Base-by-base conservation (phyloP, 495 filamentous ascomycete genomes). In the Annulohypoxylon bovei region DNA sequence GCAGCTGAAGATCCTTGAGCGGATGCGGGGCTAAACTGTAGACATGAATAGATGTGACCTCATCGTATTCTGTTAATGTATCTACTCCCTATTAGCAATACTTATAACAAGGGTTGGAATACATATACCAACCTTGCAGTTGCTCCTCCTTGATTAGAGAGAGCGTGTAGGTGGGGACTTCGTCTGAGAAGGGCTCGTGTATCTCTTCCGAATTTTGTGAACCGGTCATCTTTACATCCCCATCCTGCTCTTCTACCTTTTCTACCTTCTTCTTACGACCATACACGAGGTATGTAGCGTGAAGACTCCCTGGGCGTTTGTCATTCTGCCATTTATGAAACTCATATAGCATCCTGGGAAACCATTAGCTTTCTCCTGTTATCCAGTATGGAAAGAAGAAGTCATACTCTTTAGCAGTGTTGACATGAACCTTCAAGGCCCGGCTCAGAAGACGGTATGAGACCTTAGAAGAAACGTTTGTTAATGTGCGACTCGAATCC, bases 251-350 rank as follows among this genome's bases (percentile, higher is more conserved):
- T 14, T 65, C 69, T 50, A 35, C 62, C 75, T 65, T 53, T 46
- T 23, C 55, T 5, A 40, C 6, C 62, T 62, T 33, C 70, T 74
- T 77, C 65, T 76, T 86, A 61, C 71, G 79, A 20, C 95, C 95
- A 59, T 90, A 89, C 23, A 98, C 74, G 49, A 98, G 80, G 76
- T 97, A 99, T 16, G 93, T 97, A 59, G 95, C 95, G 80, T 94
- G 89, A 39, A 98, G 84, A 35, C 85, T 87, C 11, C 86, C 84
- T 0, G 93, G 88, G 46, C 88, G 91, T 75, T 91, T 93, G 32
- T 82, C 84, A 79, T 95, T 97, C 81, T 97, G 91, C 46, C 80
- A 85, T 49, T 81, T 82, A 77, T 98, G 86, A 71, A 97, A 98
- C 12, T 97, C 94, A 78, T 89, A 97, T 1, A 99, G 88, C 85